Evolutionary conservation across 1,284 basidiomycete species (phyloP).

Genomic region (Rhodotorula sp.): DNA sequence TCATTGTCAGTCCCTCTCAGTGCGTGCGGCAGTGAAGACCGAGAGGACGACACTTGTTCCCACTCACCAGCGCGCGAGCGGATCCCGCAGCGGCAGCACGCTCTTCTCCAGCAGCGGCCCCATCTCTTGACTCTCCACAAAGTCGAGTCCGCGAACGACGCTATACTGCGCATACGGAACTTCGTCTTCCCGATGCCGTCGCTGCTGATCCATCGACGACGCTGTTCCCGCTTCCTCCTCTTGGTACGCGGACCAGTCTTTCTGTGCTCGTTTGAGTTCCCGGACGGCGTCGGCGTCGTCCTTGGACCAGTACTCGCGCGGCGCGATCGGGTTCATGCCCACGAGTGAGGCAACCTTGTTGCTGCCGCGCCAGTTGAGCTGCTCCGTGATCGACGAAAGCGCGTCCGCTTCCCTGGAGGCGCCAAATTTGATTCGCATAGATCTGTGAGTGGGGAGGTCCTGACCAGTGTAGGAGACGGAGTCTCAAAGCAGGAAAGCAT

Average conservation of each 20-base stretch:
- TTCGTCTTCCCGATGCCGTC: not conserved
- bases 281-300: not conserved
- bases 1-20: not conserved
- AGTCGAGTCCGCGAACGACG: slow-evolving; percentile 29
- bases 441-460: not conserved
- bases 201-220: not conserved
- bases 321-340: slow-evolving; percentile 57
- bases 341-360: slow-evolving; percentile 61
- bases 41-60: not conserved
- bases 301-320: not conserved
- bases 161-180: slow-evolving; percentile 28
- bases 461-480: not conserved
- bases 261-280: slow-evolving; percentile 5
- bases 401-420: slow-evolving; percentile 25
- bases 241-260: not conserved
- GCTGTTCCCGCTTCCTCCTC: not conserved
- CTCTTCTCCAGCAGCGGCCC: slow-evolving; percentile 32
- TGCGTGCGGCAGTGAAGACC: not conserved
- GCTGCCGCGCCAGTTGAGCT: slow-evolving; percentile 59
- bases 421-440: not conserved
- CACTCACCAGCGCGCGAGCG: slow-evolving; percentile 30
- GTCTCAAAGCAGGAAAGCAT: not conserved
- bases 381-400: slow-evolving; percentile 48
- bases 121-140: slow-evolving; percentile 29
- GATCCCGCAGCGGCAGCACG: slow-evolving; percentile 22